These are phyloP conservation scores for Hansenula lynferdii DNA, from an alignment of 1,139 yeast species.

Conservation along the genomic window DNA sequence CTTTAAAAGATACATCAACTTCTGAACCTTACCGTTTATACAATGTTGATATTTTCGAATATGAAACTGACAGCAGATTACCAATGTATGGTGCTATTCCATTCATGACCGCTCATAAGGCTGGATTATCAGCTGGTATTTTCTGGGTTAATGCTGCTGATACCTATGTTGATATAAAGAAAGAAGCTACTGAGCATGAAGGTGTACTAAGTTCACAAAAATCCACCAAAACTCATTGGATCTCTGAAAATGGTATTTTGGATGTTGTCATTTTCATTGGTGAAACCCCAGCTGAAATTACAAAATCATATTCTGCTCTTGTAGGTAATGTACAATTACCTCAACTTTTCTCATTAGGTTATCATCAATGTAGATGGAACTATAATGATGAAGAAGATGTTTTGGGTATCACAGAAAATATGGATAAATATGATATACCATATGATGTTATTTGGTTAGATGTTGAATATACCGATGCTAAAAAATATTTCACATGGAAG, in stretches of 20 bases:
- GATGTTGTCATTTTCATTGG: constrained; percentile 73
- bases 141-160: constrained; percentile 96
- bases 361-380: constrained; percentile 98
- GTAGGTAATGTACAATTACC: constrained; percentile 81
- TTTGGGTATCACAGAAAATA: constrained; percentile 55
- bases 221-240: constrained; percentile 70
- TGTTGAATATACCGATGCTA: constrained; percentile 81
- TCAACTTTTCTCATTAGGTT: constrained; percentile 73
- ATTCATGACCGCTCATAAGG: constrained; percentile 65
- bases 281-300: constrained; percentile 53
- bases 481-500: constrained; percentile 92
- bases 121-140: constrained; percentile 60
- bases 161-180: constrained; percentile 75
- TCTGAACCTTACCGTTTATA: constrained; percentile 79
- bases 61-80: constrained; percentile 72
- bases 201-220: constrained; percentile 5
- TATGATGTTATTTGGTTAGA: constrained; percentile 95
- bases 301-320: constrained; percentile 58
- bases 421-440: constrained; percentile 76
- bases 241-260: constrained; percentile 82
- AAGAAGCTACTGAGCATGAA: constrained; percentile 9
- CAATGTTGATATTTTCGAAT: constrained; percentile 94
- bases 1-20: constrained; percentile 61
- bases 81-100: constrained; percentile 98
- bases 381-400: constrained; percentile 88